These are phyloP conservation scores for Reticulascus tulasneorum DNA, from an alignment of 2,329 filamentous ascomycete species.

Conservation along the genomic window DNA sequence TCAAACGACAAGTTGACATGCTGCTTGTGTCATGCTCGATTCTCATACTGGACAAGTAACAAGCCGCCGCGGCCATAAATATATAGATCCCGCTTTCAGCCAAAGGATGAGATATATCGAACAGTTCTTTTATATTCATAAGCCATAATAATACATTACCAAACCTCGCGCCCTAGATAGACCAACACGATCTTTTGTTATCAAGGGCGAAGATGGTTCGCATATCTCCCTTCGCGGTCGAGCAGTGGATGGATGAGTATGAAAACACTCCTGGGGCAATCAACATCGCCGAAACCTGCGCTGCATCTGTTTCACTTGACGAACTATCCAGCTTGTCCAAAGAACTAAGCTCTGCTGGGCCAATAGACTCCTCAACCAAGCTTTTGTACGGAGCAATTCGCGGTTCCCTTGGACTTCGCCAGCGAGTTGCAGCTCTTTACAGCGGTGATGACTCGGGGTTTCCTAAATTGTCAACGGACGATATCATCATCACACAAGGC, in stretches of 20 bases:
- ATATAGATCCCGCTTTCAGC: too few species aligned
- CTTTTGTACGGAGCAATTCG: conserved; percentile 73
- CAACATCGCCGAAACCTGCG: conserved; percentile 79
- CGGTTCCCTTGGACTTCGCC: conserved; percentile 60
- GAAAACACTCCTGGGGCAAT: conserved; percentile 52
- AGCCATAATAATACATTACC: too few species aligned
- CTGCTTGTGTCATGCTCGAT: too few species aligned
- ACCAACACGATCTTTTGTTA: too few species aligned
- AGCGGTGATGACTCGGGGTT: conserved; percentile 39
- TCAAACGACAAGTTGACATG: too few species aligned
- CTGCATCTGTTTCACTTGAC: conserved; percentile 67
- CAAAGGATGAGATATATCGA: too few species aligned
- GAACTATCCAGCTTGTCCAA: conserved; percentile 59
- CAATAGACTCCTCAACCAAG: conserved; percentile 46
- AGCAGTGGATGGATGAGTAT: conserved; percentile 65
- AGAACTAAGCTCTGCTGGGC: conserved; percentile 38
- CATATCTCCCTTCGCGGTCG: conserved; percentile 56
- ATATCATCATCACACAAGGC: conserved; percentile 70
- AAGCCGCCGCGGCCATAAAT: too few species aligned
- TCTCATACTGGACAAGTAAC: too few species aligned
- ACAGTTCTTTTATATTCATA: too few species aligned
- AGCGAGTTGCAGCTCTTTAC: conserved; percentile 63
- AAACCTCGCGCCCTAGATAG: too few species aligned
- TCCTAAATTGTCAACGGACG: conserved; percentile 41
- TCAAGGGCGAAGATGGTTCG: conserved; percentile 25